Evolutionary conservation across 2,329 filamentous ascomycete species (phyloP).

Genomic region (Epichloe scottii): DNA sequence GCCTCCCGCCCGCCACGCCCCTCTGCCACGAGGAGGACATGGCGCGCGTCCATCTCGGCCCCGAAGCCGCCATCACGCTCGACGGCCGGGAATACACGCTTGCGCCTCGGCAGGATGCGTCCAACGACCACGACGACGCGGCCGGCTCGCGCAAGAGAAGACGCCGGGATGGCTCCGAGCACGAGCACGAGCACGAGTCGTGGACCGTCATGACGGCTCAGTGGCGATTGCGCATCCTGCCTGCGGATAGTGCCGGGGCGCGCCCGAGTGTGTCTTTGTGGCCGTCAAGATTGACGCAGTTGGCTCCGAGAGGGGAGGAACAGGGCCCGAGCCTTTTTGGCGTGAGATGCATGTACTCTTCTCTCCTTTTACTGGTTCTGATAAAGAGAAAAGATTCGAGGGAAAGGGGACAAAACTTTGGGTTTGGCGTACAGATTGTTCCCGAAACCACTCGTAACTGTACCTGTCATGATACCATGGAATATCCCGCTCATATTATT

Average conservation of each 20-base stretch:
- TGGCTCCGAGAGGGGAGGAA: conserved; percentile 56
- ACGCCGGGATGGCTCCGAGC: conserved; percentile 23
- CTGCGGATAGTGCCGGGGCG: conserved; percentile 33
- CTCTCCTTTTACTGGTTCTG: background rate
- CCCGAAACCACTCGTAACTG: no score
- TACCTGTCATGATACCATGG: no score
- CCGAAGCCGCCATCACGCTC: conserved; percentile 44
- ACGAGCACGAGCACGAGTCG: conserved; percentile 18
- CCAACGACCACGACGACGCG: conserved; percentile 15
- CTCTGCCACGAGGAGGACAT: conserved; percentile 48
- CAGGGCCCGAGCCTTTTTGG: conserved; percentile 49
- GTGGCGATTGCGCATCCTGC: conserved; percentile 58
- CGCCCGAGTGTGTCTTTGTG: conserved; percentile 58
- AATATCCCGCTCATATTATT: background rate
- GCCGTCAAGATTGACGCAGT: conserved; percentile 67
- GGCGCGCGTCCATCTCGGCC: conserved; percentile 51
- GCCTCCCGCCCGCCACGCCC: conserved; percentile 46
- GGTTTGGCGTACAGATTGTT: no score
- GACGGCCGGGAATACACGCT: conserved; percentile 38
- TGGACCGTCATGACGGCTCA: conserved; percentile 59
- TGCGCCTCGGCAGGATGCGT: conserved; percentile 12
- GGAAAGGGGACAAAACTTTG: no score
- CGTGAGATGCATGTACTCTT: no score
- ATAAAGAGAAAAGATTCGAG: no score
- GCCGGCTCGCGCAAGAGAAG: conserved; percentile 31